These are phyloP conservation scores for Dactylellina sp. DNA, from an alignment of 2,329 filamentous ascomycete genomes.

Conservation along the genomic window DNA sequence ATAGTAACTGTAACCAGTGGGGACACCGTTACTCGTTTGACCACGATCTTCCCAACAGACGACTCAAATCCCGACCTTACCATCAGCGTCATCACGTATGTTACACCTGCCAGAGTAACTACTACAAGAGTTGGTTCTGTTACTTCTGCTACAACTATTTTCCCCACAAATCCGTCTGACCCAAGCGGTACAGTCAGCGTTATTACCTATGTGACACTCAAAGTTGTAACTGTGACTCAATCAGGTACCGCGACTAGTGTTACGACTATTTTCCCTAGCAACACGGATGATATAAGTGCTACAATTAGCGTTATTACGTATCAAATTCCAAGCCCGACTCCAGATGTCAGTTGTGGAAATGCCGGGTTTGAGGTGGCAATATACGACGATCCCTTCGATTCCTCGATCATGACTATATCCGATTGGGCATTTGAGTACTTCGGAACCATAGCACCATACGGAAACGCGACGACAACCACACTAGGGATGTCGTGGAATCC, in stretches of 20 bases:
- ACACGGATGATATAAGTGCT: neutral
- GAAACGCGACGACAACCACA: neutral
- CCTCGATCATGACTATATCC: too few relatives aligned
- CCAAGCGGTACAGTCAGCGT: neutral
- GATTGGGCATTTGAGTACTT: neutral
- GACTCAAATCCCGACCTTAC: neutral
- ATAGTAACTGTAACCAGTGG: too few relatives aligned
- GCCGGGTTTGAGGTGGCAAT: neutral
- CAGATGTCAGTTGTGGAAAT: neutral
- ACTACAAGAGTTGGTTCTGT: neutral
- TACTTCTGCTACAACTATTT: constrained; percentile 1
- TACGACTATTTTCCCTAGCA: neutral
- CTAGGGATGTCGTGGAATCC: neutral
- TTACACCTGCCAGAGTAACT: neutral
- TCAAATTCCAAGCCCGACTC: neutral
- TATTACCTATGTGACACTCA: neutral
- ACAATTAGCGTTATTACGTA: neutral
- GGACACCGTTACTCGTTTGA: too few relatives aligned
- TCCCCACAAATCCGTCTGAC: neutral
- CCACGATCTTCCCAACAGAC: constrained; percentile 10
- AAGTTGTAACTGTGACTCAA: neutral
- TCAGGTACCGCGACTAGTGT: neutral
- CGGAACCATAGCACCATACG: neutral
- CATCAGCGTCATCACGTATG: neutral
- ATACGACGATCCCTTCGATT: neutral